Conservation (phyloP, 1,284 basidiomycete genomes). For the Fistulinella staudtii region DNA sequence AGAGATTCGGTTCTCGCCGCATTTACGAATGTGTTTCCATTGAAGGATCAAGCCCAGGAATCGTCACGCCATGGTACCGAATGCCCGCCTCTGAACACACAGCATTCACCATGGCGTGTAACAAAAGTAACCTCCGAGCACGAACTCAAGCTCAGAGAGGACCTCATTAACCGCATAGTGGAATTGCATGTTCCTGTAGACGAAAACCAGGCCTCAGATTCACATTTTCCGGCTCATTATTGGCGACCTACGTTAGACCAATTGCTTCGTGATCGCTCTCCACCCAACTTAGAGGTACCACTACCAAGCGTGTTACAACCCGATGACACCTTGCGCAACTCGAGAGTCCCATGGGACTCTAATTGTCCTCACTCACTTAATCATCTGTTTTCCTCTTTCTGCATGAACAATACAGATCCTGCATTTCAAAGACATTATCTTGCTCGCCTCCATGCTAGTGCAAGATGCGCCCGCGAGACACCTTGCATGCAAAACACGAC, state of each 20-base stretch:
- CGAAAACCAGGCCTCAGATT: background rate
- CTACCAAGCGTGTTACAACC: background rate
- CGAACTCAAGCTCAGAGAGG: background rate
- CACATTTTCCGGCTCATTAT: background rate
- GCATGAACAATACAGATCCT: background rate
- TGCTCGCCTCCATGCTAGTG: background rate
- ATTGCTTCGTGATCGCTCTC: background rate
- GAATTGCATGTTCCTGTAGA: background rate
- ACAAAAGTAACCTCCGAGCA: background rate
- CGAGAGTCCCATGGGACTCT: background rate
- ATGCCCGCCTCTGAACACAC: background rate
- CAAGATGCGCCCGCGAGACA: background rate
- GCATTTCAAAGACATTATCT: background rate
- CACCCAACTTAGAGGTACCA: background rate
- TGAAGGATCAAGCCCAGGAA: too few species aligned
- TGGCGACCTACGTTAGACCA: background rate
- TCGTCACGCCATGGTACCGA: background rate
- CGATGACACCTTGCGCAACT: too few species aligned
- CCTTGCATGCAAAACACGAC: background rate
- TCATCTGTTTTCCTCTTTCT: background rate
- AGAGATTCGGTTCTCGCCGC: background rate
- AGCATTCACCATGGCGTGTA: background rate
- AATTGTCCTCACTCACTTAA: background rate
- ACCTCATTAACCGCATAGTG: background rate
- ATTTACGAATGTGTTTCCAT: background rate